Evolutionary conservation across 768 basidiomycete species (phyloP).

Genomic region (Lactarius hengduanensis): DNA sequence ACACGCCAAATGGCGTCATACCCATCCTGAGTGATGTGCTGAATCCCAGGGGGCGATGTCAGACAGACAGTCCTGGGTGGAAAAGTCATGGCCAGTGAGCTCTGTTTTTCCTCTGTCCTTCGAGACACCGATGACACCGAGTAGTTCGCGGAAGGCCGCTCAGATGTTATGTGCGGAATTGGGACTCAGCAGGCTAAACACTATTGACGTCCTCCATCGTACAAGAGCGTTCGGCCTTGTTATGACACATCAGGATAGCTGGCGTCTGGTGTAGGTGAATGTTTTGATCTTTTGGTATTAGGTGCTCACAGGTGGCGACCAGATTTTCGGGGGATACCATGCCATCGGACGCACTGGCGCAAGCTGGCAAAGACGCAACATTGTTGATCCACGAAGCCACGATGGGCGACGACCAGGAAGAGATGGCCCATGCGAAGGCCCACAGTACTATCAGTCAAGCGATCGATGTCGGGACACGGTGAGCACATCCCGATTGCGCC

Average conservation of each 20-base stretch:
- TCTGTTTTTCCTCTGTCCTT: not conserved
- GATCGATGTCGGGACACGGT: conserved; percentile 71
- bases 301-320: conserved; percentile 28
- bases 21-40: conserved; percentile 40
- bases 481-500: conserved; percentile 29
- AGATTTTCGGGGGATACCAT: conserved; percentile 94
- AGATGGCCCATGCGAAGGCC: conserved; percentile 69
- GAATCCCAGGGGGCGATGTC: conserved; percentile 3
- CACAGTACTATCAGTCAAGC: conserved; percentile 94
- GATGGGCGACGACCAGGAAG: conserved; percentile 80
- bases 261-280: conserved; percentile 26
- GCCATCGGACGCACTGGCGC: conserved; percentile 66
- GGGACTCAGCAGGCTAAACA: conserved; percentile 19
- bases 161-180: conserved; percentile 26
- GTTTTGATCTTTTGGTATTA: not conserved
- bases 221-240: conserved; percentile 27
- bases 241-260: conserved; percentile 25
- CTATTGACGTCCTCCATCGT: conserved; percentile 27
- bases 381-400: conserved; percentile 94
- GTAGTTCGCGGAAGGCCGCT: conserved; percentile 24
- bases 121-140: not conserved
- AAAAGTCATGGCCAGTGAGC: conserved; percentile 8
- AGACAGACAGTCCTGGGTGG: conserved; percentile 11
- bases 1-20: conserved; percentile 46
- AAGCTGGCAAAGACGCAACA: conserved; percentile 64